Evolutionary conservation across 495 filamentous ascomycete genomes (phyloP), one percentile per base, ranked within the genome.

Genomic region (Xylaria scruposa): DNA sequence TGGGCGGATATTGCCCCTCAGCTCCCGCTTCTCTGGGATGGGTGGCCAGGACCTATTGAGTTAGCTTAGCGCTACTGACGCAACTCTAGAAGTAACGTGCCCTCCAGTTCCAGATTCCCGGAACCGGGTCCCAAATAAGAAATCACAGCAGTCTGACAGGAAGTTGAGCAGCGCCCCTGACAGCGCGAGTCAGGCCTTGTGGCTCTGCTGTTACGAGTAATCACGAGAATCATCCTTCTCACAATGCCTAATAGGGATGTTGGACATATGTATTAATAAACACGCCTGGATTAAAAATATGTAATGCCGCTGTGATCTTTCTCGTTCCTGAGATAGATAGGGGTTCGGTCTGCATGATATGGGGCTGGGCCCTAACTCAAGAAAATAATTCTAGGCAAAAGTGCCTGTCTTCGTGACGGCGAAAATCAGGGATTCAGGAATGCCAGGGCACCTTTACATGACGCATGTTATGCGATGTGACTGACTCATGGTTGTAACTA

Each of bases 41-140:
- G 42, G 31, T 44, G 36, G 33, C 29, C 13, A 33, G 2, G 58
- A 61, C n/a, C 9, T 38, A 36, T 62, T n/a, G 38, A 40, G 36
- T n/a, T 12, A 4, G 29, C 21, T 26, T 40, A 7, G 3, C 33
- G n/a, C 17, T 7, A 60, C 58, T 60, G 60, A 44, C 38, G 60
- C 19, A 42, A 9, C 12, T 65, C 29, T 10, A 26, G 33, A 47
- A 65, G 62, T 65, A 33, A 24, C 38, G 4, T 65, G 26, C 62
- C 63, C 63, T 53, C 46, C 44, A n/a, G 63, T 66, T 24, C 63
- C 63, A 53, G 13, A 66, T 53, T 24, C 63, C 31, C 46, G 63
- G 63, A 24, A 66, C 31, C 17, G 17, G 63, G 47, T 29, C 17
- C 21, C 46, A 46, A 53, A 33, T 24, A 29, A 46, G 29, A 31